Evolutionary conservation across 257 asterid species (phyloP), one percentile per base, ranked within the genome.

Genomic region (Petrea volubilis): DNA sequence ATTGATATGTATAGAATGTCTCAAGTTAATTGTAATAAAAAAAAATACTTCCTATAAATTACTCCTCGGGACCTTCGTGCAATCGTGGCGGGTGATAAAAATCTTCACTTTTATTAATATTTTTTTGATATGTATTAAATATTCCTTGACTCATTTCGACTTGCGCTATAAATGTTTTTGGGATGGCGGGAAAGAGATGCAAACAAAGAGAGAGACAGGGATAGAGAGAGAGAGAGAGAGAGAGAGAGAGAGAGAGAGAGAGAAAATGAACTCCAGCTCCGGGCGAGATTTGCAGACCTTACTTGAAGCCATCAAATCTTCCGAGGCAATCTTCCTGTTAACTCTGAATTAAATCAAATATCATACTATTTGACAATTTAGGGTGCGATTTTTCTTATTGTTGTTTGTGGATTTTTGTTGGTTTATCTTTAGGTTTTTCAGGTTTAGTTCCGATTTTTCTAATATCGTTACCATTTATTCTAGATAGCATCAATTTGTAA

Each of bases 231-330:
- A 78, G 82, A n/a, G 40, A 14, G 11, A 24, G 3, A 10, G 18
- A 8, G 11, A 24, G 4, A 40, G 49, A 36, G 56, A 67, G 69
- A 74, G 78, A 43, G 23, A 58, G 57, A 46, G 20, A 13, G 6
- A 14, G 47, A 58, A 67, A 34, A 89, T 87, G 96, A 64, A 51
- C 43, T 77, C 82, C 47, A 77, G 68, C 68, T 58, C 91, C 36
- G 76, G 79, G 31, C 59, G 67, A 63, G 85, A 86, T 58, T 63
- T 83, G 59, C 81, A 77, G 75, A 58, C 72, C 79, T 74, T 91
- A 43, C 81, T 94, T 2, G 87, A 86, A 55, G 88, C 89, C 49
- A 85, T 91, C 71, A 83, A 76, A 83, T 73, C 92, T 24, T 84
- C 96, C 7, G 97, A 87, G 75, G 98, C 74, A 71, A 89, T 86